phyloP scores from a whole-genome alignment of 768 basidiomycete genomes.

The Artomyces pyxidatus region DNA sequence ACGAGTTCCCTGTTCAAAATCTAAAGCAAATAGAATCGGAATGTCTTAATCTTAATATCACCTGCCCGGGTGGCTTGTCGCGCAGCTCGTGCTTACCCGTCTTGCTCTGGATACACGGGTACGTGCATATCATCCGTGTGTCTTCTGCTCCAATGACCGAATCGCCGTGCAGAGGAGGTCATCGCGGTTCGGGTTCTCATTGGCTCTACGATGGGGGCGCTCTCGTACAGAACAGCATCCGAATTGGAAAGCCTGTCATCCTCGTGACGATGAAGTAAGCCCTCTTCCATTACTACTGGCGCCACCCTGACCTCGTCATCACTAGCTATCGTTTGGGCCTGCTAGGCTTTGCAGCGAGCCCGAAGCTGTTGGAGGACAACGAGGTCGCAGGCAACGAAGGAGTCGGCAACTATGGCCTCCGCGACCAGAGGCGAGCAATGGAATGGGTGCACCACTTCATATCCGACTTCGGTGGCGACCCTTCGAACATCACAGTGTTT shows the following conservation, averaged over 20 bases:
- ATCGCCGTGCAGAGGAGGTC: conserved; percentile 45
- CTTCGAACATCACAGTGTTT: conserved; percentile 27
- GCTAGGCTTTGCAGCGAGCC: conserved; percentile 67
- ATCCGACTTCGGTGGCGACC: conserved; percentile 43
- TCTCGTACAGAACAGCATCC: conserved; percentile 60
- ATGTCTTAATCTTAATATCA: conserved; percentile 75
- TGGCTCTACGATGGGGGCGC: conserved; percentile 74
- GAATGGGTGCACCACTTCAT: conserved; percentile 49
- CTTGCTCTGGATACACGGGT: conserved; percentile 89
- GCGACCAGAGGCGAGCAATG: conserved; percentile 33
- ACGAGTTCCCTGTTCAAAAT: conserved; percentile 43
- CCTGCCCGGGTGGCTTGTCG: conserved; percentile 53
- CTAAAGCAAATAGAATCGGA: conserved; percentile 68
- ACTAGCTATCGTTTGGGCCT: conserved; percentile 68
- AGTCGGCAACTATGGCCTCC: conserved; percentile 64
- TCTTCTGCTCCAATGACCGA: conserved; percentile 3
- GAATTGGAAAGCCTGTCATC: conserved; percentile 55
- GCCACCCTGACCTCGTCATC: conserved; percentile 2
- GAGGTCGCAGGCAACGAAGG: conserved; percentile 55
- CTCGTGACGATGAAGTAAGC: conserved; percentile 72
- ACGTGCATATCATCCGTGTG: conserved; percentile 19
- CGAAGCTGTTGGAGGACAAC: conserved; percentile 62
- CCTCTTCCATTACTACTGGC: conserved; percentile 13
- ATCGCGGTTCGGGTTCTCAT: conserved; percentile 64
- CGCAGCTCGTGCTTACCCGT: conserved; percentile 55